Evolutionary conservation across 148 eudicot species (phyloP).

Genomic region (Diospyros kaki): DNA sequence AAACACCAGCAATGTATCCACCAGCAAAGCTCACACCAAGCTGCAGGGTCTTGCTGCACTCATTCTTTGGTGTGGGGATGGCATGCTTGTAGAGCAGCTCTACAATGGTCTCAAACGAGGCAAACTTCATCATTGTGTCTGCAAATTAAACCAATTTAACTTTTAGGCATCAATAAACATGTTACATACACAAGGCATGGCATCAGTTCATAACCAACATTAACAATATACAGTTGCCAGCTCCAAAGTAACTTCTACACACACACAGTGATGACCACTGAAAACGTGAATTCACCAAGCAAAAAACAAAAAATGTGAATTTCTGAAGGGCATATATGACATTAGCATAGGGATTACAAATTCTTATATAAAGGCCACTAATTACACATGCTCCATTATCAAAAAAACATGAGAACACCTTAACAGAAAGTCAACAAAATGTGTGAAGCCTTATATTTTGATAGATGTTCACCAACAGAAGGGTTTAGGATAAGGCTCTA

Average conservation of each 20-base stretch:
- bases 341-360: too few species aligned
- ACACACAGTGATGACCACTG: background rate
- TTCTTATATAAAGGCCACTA: too few species aligned
- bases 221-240: background rate
- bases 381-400: too few species aligned
- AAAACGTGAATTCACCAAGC: background rate
- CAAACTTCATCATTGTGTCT: slow-evolving; percentile 99
- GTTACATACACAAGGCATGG: background rate
- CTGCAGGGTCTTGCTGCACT: slow-evolving; percentile 82
- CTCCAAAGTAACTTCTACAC: background rate
- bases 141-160: slow-evolving; percentile 21
- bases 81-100: slow-evolving; percentile 81
- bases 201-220: background rate
- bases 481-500: too few species aligned
- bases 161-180: background rate
- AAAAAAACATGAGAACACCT: too few species aligned
- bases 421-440: too few species aligned
- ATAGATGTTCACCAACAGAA: too few species aligned
- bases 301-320: too few species aligned
- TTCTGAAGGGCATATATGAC: too few species aligned
- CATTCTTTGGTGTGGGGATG: slow-evolving; percentile 71
- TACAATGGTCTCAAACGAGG: slow-evolving; percentile 90
- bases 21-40: slow-evolving; percentile 98
- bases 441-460: too few species aligned
- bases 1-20: slow-evolving; percentile 88